Evolutionary conservation across 2,329 filamentous ascomycete species (phyloP).

Genomic region (Nothophoma quercina): DNA sequence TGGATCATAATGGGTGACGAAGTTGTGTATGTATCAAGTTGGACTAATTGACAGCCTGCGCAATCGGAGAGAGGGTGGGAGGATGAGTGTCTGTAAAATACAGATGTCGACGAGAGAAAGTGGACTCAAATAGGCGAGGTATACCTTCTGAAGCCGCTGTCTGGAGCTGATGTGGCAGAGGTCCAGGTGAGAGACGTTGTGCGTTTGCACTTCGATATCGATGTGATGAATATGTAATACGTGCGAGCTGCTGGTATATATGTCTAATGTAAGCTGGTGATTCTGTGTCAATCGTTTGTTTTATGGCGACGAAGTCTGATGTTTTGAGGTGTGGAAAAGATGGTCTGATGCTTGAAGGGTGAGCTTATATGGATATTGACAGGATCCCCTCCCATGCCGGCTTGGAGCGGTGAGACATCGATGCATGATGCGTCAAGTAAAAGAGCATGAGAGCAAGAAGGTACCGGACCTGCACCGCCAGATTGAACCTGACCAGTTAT

Average conservation of each 20-base stretch:
- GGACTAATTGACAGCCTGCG: too few species aligned
- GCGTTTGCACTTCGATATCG: not conserved
- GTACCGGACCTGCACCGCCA: too few species aligned
- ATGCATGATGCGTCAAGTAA: too few species aligned
- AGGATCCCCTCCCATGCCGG: not conserved
- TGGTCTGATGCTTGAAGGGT: not conserved
- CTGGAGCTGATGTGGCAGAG: not conserved
- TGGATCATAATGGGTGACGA: not conserved
- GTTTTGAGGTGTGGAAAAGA: not conserved
- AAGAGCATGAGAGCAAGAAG: too few species aligned
- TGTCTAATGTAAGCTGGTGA: not conserved
- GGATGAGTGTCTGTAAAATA: not conserved
- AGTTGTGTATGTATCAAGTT: not conserved
- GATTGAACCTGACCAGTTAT: too few species aligned
- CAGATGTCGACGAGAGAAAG: not conserved
- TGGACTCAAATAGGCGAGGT: not conserved
- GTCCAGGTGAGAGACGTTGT: slow-evolving; percentile 4
- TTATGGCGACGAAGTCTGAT: not conserved
- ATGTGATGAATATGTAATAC: too few species aligned
- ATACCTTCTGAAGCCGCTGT: not conserved
- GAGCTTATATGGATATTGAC: not conserved
- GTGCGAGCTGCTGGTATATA: too few species aligned
- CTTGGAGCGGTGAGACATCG: not conserved
- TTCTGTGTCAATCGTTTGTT: too few species aligned
- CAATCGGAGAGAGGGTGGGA: not conserved